phyloP scores from a whole-genome alignment of 1,139 yeast genomes.

The Candida albicans region DNA sequence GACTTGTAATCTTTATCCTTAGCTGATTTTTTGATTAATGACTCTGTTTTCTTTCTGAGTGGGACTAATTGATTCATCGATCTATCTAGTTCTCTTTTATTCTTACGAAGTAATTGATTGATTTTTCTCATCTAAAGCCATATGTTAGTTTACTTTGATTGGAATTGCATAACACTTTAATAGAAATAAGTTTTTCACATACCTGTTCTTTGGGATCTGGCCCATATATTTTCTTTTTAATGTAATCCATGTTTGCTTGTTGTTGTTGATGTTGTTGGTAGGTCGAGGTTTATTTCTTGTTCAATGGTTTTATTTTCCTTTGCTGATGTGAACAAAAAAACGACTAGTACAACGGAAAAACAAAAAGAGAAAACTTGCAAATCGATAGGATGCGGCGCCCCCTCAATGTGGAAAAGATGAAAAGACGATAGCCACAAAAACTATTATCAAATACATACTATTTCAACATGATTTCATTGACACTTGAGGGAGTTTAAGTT shows the following conservation, averaged over 20 bases:
- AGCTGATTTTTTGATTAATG: slow-evolving; percentile 72
- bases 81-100: slow-evolving; percentile 78
- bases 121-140: slow-evolving; percentile 66
- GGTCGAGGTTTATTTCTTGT: background rate
- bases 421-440: no score
- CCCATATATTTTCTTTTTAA: slow-evolving; percentile 88
- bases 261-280: background rate
- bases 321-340: background rate
- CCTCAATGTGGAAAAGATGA: no score
- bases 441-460: no score
- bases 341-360: no score
- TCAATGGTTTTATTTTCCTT: background rate
- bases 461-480: no score
- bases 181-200: slow-evolving; percentile 20
- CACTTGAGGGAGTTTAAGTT: no score
- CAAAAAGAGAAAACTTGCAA: no score
- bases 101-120: slow-evolving; percentile 77
- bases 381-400: no score
- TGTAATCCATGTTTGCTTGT: slow-evolving; percentile 54
- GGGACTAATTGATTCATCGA: slow-evolving; percentile 66
- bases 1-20: slow-evolving; percentile 73
- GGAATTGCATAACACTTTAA: no score
- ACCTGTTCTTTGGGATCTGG: slow-evolving; percentile 93
- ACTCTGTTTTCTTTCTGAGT: slow-evolving; percentile 72
- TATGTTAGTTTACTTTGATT: slow-evolving; percentile 21